Evolutionary conservation across 129 eudicot genomes (phyloP).

Genomic region (Tanacetum coccineum): DNA sequence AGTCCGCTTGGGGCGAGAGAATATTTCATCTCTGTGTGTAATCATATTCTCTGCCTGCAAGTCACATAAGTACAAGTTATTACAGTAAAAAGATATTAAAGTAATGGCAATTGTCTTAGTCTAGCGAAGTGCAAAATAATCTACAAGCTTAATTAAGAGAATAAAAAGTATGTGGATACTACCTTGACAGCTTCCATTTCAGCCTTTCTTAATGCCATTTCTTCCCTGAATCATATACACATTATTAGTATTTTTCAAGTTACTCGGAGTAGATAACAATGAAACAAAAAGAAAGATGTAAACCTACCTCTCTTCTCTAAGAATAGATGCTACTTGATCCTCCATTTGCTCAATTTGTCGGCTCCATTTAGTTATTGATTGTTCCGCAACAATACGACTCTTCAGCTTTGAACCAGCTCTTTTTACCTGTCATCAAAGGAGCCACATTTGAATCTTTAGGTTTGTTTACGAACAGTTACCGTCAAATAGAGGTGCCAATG

Average conservation of each 20-base stretch:
- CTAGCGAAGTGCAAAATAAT: not conserved
- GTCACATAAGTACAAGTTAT: slow-evolving; percentile 4
- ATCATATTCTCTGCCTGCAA: slow-evolving; percentile 94
- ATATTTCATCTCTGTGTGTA: slow-evolving; percentile 75
- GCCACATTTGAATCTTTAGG: not conserved
- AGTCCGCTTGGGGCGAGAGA: slow-evolving; percentile 85
- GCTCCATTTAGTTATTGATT: slow-evolving; percentile 70
- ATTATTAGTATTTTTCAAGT: not conserved
- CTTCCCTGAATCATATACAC: slow-evolving; percentile 61
- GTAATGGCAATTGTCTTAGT: not conserved
- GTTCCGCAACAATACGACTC: slow-evolving; percentile 83
- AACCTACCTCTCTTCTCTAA: slow-evolving; percentile 80
- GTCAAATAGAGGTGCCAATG: too few species aligned
- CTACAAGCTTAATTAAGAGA: not conserved
- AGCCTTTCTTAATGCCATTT: slow-evolving; percentile 88
- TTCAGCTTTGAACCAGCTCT: slow-evolving; percentile 81
- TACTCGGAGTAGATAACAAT: not conserved
- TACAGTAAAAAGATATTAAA: not conserved
- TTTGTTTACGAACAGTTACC: not conserved
- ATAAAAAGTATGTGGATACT: slow-evolving; percentile 29
- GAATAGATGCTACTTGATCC: slow-evolving; percentile 68
- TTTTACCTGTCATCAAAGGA: slow-evolving; percentile 50
- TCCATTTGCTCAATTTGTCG: slow-evolving; percentile 85
- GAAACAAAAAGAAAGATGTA: not conserved
- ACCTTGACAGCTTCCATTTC: slow-evolving; percentile 98